Base-by-base conservation (phyloP, 441 rosid species). In the Gossypium trilobum region DNA sequence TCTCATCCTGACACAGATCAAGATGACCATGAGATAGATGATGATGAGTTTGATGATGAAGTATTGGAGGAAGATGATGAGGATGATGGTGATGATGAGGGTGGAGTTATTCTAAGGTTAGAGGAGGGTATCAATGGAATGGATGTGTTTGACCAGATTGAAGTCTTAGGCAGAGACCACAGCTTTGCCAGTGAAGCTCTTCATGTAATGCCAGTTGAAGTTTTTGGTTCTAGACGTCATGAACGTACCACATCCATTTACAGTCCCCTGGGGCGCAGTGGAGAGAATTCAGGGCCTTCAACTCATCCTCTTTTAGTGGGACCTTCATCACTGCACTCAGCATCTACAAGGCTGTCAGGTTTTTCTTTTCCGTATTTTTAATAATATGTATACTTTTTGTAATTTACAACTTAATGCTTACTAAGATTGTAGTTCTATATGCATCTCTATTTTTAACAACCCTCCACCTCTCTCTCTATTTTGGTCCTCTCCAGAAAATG, bases 11-110 rank as follows among this genome's bases (percentile, higher is more conserved):
- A 90, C 81, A 89, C 89, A 8, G 98, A 95, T 86, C 98, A 91
- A 81, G 99, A 95, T 83, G 99, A 92, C 77, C 97, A 90, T 83
- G 99, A 95, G 84, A 89, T 95, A 67, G 99, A 95, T 80, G 96
- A 88, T 80, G 96, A 90, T 75, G 96, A 88, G 68, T 88, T 88
- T 74, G 99, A 95, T 84, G 99, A 95, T 78, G 99, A 95, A 83
- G 89, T 89, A 73, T 73, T 89, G 83, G 99, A 92, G 78, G 99
- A 92, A 75, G 98, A 92, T 63, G 99, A 95, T 39, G 99, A 95
- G 11, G 99, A 92, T 27, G 99, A 95, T 74, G 99, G 87, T 46
- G 97, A 95, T 74, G 99, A 91, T 64, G 97, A 89, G 78, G 96
- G 90, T 66, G 96, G 98, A 25, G 96, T 95, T 75, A 87, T 95